Percentiles rank a stretch among this genome's conserved stretches.
Conservation (phyloP, 345 rosid genomes). For the Anacardium occidentale region DNA sequence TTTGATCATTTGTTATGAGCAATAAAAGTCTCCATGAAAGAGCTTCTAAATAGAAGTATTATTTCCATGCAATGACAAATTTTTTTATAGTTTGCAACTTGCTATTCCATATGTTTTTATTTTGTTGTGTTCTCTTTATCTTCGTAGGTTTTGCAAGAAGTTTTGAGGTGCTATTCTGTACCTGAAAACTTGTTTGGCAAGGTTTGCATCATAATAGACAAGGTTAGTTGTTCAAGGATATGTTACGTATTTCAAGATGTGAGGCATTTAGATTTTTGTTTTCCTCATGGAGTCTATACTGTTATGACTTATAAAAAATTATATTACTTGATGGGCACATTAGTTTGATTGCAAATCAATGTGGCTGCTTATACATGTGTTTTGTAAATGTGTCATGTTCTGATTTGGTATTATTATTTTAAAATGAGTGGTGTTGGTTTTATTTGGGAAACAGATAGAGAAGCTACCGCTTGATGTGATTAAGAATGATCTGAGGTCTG, state of each 20-base stretch:
- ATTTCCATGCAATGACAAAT: neutral
- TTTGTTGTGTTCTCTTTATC: conserved; percentile 7
- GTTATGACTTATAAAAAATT: too few species aligned
- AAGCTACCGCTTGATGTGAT: conserved; percentile 75
- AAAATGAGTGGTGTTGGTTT: conserved; percentile 5
- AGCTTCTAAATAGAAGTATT: neutral
- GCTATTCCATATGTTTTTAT: neutral
- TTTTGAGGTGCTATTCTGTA: conserved; percentile 60
- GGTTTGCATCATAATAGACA: conserved; percentile 85
- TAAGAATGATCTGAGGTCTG: conserved; percentile 62
- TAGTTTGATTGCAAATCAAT: conserved; percentile 8
- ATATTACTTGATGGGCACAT: too few species aligned
- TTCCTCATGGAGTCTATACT: conserved; percentile 15
- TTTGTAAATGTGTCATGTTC: neutral
- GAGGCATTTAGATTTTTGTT: neutral
- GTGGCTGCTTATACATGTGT: neutral
- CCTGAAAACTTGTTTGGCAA: conserved; percentile 73
- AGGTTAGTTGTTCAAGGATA: conserved; percentile 50
- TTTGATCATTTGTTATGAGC: neutral
- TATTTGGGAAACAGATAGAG: conserved; percentile 51
- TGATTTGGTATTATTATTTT: neutral
- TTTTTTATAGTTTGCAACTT: neutral
- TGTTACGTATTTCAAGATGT: conserved; percentile 4
- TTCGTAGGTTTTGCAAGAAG: conserved; percentile 82
- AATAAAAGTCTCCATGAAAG: neutral